phyloP scores from a whole-genome alignment of 768 basidiomycete genomes.

The Phanerodontia chrysosporium region DNA sequence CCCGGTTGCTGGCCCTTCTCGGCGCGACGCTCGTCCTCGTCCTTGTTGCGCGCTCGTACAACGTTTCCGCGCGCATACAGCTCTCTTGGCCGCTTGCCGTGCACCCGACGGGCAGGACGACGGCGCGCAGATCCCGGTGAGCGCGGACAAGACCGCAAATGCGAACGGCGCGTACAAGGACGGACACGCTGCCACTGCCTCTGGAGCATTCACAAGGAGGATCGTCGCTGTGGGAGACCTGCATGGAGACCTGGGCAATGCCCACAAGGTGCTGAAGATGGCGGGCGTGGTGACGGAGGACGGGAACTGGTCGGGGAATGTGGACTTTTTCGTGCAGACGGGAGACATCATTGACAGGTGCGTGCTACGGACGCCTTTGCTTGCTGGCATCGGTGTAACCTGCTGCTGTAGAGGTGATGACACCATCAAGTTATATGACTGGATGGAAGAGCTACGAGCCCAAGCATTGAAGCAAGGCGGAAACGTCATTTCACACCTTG shows the following conservation, averaged over 20 bases:
- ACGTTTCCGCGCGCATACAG: conserved; percentile 16
- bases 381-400: no score
- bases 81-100: conserved; percentile 21
- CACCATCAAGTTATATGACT: conserved; percentile 77
- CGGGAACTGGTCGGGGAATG: conserved; percentile 77
- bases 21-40: conserved; percentile 16
- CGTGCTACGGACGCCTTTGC: no score
- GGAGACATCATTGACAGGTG: conserved; percentile 94
- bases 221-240: conserved; percentile 91
- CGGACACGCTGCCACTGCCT: neutral
- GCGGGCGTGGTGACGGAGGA: conserved; percentile 68
- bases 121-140: conserved; percentile 6
- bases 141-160: neutral
- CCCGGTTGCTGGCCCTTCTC: conserved; percentile 15
- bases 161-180: neutral
- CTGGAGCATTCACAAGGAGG: conserved; percentile 28
- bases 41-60: conserved; percentile 17
- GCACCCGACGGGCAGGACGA: conserved; percentile 17
- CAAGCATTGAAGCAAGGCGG: conserved; percentile 72
- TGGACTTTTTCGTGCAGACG: conserved; percentile 89
- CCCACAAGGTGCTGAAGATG: conserved; percentile 75
- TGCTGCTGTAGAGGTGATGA: conserved; percentile 66
- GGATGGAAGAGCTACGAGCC: conserved; percentile 79
- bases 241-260: conserved; percentile 84
- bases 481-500: conserved; percentile 70